Conservation (phyloP, 768 basidiomycete species). For the Suillus discolor region DNA sequence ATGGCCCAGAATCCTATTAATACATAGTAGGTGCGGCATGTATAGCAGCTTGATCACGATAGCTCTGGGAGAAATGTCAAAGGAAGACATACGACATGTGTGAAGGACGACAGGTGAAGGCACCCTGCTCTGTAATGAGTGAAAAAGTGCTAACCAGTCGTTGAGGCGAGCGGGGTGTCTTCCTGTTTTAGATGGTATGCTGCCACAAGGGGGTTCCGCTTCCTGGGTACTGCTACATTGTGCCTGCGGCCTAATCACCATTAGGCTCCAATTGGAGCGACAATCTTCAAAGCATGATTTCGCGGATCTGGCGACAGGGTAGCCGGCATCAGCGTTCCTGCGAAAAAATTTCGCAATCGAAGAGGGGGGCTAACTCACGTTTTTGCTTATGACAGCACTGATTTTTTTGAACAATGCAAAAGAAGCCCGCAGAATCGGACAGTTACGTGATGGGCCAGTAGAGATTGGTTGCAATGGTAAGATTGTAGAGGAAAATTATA, state of each 20-base stretch:
- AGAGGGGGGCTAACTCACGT: conserved; percentile 49
- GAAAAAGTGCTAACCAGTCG: not conserved
- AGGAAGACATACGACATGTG: not conserved
- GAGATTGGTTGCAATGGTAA: conserved; percentile 1
- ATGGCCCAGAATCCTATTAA: not conserved
- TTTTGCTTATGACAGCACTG: conserved; percentile 70
- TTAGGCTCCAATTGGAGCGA: not conserved
- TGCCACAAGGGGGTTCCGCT: not conserved
- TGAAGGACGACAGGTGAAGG: not conserved
- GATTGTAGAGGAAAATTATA: conserved; percentile 4
- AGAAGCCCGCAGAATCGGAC: conserved; percentile 8
- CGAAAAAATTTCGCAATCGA: conserved; percentile 3
- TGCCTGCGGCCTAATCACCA: not conserved
- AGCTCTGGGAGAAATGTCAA: not conserved
- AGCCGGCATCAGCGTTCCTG: conserved; percentile 8
- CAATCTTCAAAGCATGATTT: conserved; percentile 48
- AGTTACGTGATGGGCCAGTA: conserved; percentile 26
- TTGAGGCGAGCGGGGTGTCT: not conserved
- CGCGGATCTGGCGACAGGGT: conserved; percentile 44
- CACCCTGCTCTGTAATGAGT: not conserved
- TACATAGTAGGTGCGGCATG: not conserved
- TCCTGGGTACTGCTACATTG: not conserved
- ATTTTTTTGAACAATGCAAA: conserved; percentile 11
- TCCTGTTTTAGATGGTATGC: not conserved
- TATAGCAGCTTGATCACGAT: not conserved